These are phyloP conservation scores for Fusarium vanettenii DNA, from an alignment of 2,329 filamentous ascomycete species.

Conservation along the genomic window DNA sequence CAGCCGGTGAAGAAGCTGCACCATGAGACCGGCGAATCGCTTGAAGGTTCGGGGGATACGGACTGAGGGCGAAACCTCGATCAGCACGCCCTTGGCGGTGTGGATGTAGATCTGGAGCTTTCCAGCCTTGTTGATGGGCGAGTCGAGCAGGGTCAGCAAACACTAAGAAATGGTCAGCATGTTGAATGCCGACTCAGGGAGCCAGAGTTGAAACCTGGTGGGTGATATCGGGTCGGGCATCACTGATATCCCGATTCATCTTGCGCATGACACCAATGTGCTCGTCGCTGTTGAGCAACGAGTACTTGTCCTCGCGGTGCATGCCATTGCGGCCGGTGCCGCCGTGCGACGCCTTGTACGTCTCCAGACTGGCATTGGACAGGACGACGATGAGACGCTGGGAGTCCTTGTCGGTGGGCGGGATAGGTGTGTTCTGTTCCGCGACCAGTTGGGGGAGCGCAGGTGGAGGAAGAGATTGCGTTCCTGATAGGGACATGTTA, in stretches of 20 bases:
- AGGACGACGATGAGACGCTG: conserved; percentile 94
- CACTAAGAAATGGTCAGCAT: conserved; percentile 73
- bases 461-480: conserved; percentile 94
- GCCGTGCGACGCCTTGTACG: conserved; percentile 89
- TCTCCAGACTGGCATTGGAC: conserved; percentile 97
- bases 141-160: conserved; percentile 95
- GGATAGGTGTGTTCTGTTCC: conserved; percentile 89
- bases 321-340: conserved; percentile 71
- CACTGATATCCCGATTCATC: conserved; percentile 98
- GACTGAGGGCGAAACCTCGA: conserved; percentile 97
- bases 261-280: conserved; percentile 99
- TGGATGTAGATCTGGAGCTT: conserved; percentile 99
- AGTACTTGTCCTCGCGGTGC: conserved; percentile 92
- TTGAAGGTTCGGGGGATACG: conserved; percentile 99
- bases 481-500: conserved; percentile 66
- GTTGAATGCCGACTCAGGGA: conserved; percentile 55
- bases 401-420: conserved; percentile 87
- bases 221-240: conserved; percentile 96
- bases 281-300: conserved; percentile 97
- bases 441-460: conserved; percentile 91
- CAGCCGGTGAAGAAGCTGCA: conserved; percentile 93
- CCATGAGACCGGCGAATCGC: conserved; percentile 98
- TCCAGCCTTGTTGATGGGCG: conserved; percentile 97
- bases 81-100: conserved; percentile 95
- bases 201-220: conserved; percentile 79